Conservation (phyloP, 805 yeast genomes). For the Hanseniaspora lindneri region DNA sequence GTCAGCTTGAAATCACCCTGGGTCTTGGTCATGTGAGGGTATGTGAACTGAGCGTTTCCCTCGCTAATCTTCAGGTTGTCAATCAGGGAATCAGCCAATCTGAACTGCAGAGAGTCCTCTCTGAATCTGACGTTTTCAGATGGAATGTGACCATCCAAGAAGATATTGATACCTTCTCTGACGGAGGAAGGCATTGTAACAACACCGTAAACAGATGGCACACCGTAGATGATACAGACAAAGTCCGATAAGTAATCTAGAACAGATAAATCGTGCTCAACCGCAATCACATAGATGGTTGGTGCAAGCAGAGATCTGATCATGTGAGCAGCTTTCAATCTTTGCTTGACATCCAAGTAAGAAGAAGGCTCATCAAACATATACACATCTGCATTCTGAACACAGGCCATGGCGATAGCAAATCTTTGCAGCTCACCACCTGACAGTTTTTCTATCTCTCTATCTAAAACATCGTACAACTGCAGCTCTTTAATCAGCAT, state of each 20-base stretch:
- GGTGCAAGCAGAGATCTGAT: slow-evolving; percentile 75
- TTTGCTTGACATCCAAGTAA: slow-evolving; percentile 94
- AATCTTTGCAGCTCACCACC: slow-evolving; percentile 99
- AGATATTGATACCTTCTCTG: slow-evolving; percentile 97
- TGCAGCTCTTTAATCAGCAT: slow-evolving; percentile 60
- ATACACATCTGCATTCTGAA: slow-evolving; percentile 87
- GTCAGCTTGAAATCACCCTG: slow-evolving; percentile 89
- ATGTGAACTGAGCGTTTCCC: slow-evolving; percentile 62
- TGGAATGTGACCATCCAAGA: slow-evolving; percentile 95
- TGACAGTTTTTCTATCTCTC: slow-evolving; percentile 81
- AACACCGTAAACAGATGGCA: slow-evolving; percentile 97
- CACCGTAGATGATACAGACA: slow-evolving; percentile 94
- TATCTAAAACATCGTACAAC: slow-evolving; percentile 58
- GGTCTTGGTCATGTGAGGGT: slow-evolving; percentile 78
- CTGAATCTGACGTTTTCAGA: slow-evolving; percentile 95
- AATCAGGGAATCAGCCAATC: slow-evolving; percentile 63
- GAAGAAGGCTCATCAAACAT: slow-evolving; percentile 99
- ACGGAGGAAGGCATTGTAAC: slow-evolving; percentile 94
- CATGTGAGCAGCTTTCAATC: slow-evolving; percentile 92
- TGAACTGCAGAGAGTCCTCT: slow-evolving; percentile 87
- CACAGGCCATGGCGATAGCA: slow-evolving; percentile 95
- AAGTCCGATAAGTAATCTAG: slow-evolving; percentile 94
- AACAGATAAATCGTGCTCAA: slow-evolving; percentile 97
- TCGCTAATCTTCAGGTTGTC: slow-evolving; percentile 64
- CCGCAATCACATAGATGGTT: slow-evolving; percentile 81